phyloP scores from a whole-genome alignment of 106 monocot genomes.

The Narthecium ossifragum region DNA sequence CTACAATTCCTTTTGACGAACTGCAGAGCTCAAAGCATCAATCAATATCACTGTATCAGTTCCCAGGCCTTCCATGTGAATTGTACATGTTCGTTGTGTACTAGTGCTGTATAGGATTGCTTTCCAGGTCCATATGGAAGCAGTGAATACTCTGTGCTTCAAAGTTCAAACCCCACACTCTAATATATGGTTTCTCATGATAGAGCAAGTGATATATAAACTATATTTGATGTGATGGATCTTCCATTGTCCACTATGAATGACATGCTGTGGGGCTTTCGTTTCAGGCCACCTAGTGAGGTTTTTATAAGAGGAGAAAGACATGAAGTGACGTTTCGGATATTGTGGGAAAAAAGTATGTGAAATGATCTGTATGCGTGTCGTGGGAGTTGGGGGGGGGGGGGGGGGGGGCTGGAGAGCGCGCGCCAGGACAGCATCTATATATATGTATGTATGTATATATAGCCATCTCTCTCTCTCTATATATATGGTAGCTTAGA shows the following conservation, averaged over 20 bases:
- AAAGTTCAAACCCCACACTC: too few relatives aligned
- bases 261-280: background rate
- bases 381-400: background rate
- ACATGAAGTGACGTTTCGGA: slow-evolving; percentile 15
- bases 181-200: too few relatives aligned
- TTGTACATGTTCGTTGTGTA: too few relatives aligned
- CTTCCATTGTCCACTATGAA: background rate
- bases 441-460: background rate
- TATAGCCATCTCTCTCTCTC: background rate
- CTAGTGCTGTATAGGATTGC: too few relatives aligned
- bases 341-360: background rate
- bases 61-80: too few relatives aligned
- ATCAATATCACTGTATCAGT: too few relatives aligned
- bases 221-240: background rate
- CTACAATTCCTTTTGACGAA: too few relatives aligned
- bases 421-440: too few relatives aligned
- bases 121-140: background rate
- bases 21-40: too few relatives aligned
- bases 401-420: background rate
- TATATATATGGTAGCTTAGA: background rate
- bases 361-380: background rate
- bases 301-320: background rate
- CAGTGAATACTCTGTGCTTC: background rate
- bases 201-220: background rate
- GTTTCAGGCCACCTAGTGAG: background rate